Percentiles rank a stretch among this genome's conserved stretches.
Conservation (phyloP, 2,329 filamentous ascomycete genomes). For the Chaetomiaceae sp. region DNA sequence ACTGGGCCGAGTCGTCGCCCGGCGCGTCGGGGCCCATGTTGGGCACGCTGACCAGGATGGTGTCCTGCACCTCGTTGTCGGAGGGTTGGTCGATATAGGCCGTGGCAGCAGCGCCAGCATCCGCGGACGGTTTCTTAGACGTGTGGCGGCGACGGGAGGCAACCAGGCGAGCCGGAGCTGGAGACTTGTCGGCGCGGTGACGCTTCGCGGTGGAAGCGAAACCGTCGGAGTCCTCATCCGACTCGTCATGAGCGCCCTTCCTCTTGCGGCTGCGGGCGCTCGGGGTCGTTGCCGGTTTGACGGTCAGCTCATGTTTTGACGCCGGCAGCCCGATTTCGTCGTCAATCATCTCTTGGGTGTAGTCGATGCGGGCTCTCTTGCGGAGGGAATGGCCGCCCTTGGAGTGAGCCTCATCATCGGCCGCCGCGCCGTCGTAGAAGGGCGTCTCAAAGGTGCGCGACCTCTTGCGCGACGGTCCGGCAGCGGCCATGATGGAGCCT, state of each 20-base stretch:
- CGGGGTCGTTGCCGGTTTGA: slow-evolving; percentile 16
- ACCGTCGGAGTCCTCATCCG: slow-evolving; percentile 32
- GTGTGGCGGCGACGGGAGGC: slow-evolving; percentile 36
- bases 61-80: slow-evolving; percentile 48
- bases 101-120: no score
- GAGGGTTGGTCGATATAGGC: slow-evolving; percentile 31
- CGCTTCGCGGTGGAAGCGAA: slow-evolving; percentile 31
- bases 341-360: slow-evolving; percentile 50
- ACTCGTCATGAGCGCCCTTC: slow-evolving; percentile 26
- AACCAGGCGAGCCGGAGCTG: slow-evolving; percentile 22
- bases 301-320: slow-evolving; percentile 20
- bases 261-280: slow-evolving; percentile 34
- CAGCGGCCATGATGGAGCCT: slow-evolving; percentile 21
- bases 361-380: slow-evolving; percentile 51
- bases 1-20: slow-evolving; percentile 22
- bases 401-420: slow-evolving; percentile 42
- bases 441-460: slow-evolving; percentile 39
- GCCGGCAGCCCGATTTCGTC: slow-evolving; percentile 25
- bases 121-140: slow-evolving; percentile 32
- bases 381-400: slow-evolving; percentile 55
- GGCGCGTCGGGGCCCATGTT: slow-evolving; percentile 28
- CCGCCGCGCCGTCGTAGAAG: slow-evolving; percentile 29
- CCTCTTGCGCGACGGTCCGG: slow-evolving; percentile 34
- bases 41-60: slow-evolving; percentile 49
- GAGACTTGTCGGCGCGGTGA: slow-evolving; percentile 27